Evolutionary conservation across 164 flowering plant genomes (phyloP).

Genomic region (Aristolochia fimbriata): DNA sequence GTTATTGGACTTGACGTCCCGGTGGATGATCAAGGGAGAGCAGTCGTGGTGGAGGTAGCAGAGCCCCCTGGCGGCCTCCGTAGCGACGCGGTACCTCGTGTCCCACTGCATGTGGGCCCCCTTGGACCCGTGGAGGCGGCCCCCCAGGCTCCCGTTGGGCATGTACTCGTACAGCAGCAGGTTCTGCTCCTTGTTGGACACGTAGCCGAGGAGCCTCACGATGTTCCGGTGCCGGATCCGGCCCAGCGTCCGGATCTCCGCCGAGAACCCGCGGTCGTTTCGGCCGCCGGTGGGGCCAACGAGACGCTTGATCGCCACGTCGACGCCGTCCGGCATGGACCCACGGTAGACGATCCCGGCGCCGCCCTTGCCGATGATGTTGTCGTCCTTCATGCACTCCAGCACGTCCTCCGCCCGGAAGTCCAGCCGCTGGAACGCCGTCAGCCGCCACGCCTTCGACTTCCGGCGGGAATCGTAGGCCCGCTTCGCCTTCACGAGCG

Average conservation of each 20-base stretch:
- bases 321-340: slow-evolving; percentile 51
- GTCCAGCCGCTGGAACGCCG: slow-evolving; percentile 61
- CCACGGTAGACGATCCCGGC: slow-evolving; percentile 92
- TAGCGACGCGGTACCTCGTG: slow-evolving; percentile 54
- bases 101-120: slow-evolving; percentile 84
- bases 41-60: slow-evolving; percentile 95
- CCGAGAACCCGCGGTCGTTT: slow-evolving; percentile 72
- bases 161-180: slow-evolving; percentile 82
- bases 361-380: slow-evolving; percentile 89
- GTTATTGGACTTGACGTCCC: slow-evolving; percentile 88
- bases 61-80: slow-evolving; percentile 78
- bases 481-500: slow-evolving; percentile 9
- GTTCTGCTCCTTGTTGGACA: slow-evolving; percentile 73
- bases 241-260: slow-evolving; percentile 85
- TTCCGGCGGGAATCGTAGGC: slow-evolving; percentile 18
- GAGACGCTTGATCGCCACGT: slow-evolving; percentile 71
- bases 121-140: slow-evolving; percentile 66
- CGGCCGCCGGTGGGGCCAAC: slow-evolving; percentile 34
- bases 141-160: slow-evolving; percentile 93
- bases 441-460: slow-evolving; percentile 62
- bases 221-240: slow-evolving; percentile 79
- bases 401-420: slow-evolving; percentile 74
- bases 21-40: slow-evolving; percentile 70
- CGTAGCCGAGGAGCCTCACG: slow-evolving; percentile 68
- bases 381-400: slow-evolving; percentile 77